A percentile compares a stretch with the other conserved stretches of the same genome.
phyloP scores from a whole-genome alignment of 2,329 filamentous ascomycete genomes.

The Simplicillium sp. region DNA sequence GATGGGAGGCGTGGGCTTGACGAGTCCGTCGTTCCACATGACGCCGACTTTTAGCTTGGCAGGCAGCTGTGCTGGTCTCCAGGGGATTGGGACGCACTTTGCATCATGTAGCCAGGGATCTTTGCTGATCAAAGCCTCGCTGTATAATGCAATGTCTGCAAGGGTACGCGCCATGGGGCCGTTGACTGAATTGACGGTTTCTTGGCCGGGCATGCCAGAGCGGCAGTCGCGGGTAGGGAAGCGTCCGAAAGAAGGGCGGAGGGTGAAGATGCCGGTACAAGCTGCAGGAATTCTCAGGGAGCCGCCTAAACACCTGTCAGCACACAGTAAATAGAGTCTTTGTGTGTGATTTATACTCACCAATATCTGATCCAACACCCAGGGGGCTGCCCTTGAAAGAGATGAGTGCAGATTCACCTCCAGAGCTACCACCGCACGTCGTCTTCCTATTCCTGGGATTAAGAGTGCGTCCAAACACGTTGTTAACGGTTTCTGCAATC shows the following conservation, averaged over 20 bases:
- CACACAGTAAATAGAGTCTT: background rate
- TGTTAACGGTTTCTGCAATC: constrained; percentile 59
- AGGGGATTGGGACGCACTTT: constrained; percentile 49
- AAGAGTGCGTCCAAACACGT: constrained; percentile 51
- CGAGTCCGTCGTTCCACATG: constrained; percentile 55
- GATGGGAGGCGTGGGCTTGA: constrained; percentile 57
- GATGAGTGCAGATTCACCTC: constrained; percentile 57
- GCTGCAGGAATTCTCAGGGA: constrained; percentile 44
- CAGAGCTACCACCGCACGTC: constrained; percentile 56
- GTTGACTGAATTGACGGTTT: constrained; percentile 54
- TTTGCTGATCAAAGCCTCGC: constrained; percentile 36
- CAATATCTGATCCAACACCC: constrained; percentile 57
- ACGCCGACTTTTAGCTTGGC: constrained; percentile 46
- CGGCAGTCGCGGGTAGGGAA: constrained; percentile 45
- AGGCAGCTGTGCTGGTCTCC: constrained; percentile 28
- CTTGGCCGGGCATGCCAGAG: constrained; percentile 54
- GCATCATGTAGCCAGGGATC: constrained; percentile 49
- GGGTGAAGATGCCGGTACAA: constrained; percentile 47
- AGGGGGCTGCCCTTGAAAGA: constrained; percentile 46
- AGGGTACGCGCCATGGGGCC: constrained; percentile 51
- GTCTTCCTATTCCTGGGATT: constrained; percentile 51
- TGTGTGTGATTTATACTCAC: constrained; percentile 8
- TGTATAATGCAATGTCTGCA: constrained; percentile 45
- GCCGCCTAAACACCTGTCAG: constrained; percentile 28
- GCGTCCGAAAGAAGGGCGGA: constrained; percentile 47